Percentiles rank a stretch among this genome's conserved stretches.
phyloP scores from a whole-genome alignment of 257 asterid species.

The Nicotiana tomentosiformis region DNA sequence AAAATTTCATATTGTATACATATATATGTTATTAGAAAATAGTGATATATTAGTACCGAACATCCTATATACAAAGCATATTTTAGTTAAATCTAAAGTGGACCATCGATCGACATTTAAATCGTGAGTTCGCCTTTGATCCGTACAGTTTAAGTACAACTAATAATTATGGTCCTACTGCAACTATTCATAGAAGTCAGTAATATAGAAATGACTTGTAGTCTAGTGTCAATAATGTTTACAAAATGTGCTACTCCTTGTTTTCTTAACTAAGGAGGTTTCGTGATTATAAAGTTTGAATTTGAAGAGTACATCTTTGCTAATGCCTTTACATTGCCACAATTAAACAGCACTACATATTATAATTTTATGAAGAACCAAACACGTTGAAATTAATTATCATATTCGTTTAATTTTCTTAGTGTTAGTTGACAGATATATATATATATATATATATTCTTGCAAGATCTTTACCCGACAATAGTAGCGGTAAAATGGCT shows the following conservation, averaged over 20 bases:
- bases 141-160: neutral
- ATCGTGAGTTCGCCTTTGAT: too few species aligned
- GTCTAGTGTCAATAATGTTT: neutral
- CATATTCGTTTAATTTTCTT: neutral
- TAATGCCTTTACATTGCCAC: neutral
- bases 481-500: neutral
- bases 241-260: neutral
- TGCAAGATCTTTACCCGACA: neutral
- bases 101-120: too few species aligned
- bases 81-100: too few species aligned
- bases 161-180: neutral
- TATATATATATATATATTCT: neutral
- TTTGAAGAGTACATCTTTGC: neutral
- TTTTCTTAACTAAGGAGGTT: neutral
- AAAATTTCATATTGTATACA: neutral
- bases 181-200: neutral
- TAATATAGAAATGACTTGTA: neutral
- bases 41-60: too few species aligned
- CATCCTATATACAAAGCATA: too few species aligned
- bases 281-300: neutral
- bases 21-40: too few species aligned
- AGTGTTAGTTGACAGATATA: neutral
- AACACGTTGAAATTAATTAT: neutral
- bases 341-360: neutral
- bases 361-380: neutral